Base-by-base conservation (phyloP, 2,329 filamentous ascomycete genomes). In the Zasmidium cellare region DNA sequence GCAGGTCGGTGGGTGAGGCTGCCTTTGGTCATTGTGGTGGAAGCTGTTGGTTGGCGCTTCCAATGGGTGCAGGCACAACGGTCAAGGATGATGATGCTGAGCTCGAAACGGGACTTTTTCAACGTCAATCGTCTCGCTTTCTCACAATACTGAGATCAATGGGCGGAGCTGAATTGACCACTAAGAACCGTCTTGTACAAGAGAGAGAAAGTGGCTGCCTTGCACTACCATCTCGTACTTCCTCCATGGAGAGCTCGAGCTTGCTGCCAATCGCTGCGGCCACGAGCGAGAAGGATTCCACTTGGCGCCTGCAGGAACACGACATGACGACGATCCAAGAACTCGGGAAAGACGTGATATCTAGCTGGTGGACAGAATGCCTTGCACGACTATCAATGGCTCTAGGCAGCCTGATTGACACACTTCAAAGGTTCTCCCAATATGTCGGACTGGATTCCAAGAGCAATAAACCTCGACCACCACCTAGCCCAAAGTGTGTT, bases 21-120 rank as follows among this genome's bases (percentile, higher is more conserved):
- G 50, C 51, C 56, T 46, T 55, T 60, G 20, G 64, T 67, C 56
- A 65, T 65, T 46, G 48, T 60, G 28, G 54, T 31, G 44, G 18
- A n/a, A 25, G 41, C 14, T 41, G 20, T 14, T 11, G 38, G 14
- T 28, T 20, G 47, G n/a, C n/a, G n/a, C n/a, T n/a, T 24, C 22
- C n/a, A 25, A 25, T 18, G 7, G 47, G 28, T 20, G 47, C 19
- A 18, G 35, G n/a, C 41, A 28, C 14, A 48, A 14, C 38, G 52
- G 12, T 49, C 46, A 18, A 49, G 25, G 22, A 24, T 28, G 46
- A 11, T 11, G 6, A 49, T n/a, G 46, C 46, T 49, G 46, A 41
- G n/a, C 50, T 44, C 22, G 35, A 18, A n/a, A n/a, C n/a, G n/a
- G n/a, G n/a, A n/a, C n/a, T n/a, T n/a, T n/a, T n/a, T 14, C 9